Conservation (phyloP, 2,329 filamentous ascomycete species). For the Dactylonectria estremocensis region DNA sequence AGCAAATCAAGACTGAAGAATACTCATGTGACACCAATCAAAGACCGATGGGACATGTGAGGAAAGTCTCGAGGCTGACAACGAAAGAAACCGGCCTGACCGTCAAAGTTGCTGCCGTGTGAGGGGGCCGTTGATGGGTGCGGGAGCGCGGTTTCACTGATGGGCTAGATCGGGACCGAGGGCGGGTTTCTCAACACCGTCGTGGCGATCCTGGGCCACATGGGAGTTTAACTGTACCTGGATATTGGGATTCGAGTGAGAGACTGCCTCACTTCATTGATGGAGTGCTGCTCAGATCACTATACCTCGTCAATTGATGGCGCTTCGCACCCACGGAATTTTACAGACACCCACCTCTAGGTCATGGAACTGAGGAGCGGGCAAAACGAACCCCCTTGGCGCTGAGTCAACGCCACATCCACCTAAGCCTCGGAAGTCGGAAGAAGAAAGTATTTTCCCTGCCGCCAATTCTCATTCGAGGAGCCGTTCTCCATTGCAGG, state of each 20-base stretch:
- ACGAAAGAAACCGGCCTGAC: neutral
- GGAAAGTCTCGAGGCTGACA: too few species aligned
- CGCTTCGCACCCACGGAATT: too few species aligned
- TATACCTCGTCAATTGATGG: neutral
- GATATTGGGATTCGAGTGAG: neutral
- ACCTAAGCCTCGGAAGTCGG: too few species aligned
- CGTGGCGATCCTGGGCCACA: neutral
- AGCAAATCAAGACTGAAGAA: neutral
- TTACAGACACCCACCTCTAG: too few species aligned
- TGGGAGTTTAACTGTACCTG: neutral
- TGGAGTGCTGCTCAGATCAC: neutral
- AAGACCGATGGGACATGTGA: neutral
- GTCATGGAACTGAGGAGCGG: too few species aligned
- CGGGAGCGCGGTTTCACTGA: neutral
- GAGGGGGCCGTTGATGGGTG: neutral
- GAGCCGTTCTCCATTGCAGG: too few species aligned
- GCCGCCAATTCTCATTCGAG: too few species aligned
- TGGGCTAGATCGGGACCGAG: neutral
- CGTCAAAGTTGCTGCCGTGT: too few species aligned
- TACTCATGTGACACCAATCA: neutral
- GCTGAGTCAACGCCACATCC: too few species aligned
- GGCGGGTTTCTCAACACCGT: neutral
- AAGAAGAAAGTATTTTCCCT: too few species aligned
- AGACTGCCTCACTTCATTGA: neutral
- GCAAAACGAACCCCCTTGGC: too few species aligned